phyloP scores from a whole-genome alignment of 139 green algal species.

The Volvox africanus region DNA sequence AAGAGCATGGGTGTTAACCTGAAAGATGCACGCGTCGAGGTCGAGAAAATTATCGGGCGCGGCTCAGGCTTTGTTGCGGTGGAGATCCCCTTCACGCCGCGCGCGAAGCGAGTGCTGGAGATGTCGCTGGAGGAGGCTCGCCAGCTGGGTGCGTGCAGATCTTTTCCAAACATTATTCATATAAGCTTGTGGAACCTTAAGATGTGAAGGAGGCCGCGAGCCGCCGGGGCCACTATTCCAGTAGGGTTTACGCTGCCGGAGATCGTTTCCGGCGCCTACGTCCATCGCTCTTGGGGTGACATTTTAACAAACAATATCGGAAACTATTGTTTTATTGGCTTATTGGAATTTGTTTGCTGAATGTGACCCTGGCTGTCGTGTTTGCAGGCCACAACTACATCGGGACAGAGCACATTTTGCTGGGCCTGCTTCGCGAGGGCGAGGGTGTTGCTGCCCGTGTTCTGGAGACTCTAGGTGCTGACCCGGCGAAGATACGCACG shows the following conservation, averaged over 20 bases:
- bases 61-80: slow-evolving; percentile 98
- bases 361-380: neutral
- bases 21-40: slow-evolving; percentile 95
- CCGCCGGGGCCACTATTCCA: neutral
- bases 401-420: slow-evolving; percentile 98
- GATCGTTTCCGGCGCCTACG: neutral
- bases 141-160: slow-evolving; percentile 85
- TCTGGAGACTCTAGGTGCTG: slow-evolving; percentile 96
- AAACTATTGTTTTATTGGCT: neutral
- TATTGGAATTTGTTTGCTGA: neutral
- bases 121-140: slow-evolving; percentile 98
- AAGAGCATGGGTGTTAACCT: slow-evolving; percentile 99
- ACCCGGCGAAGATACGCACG: slow-evolving; percentile 97
- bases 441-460: slow-evolving; percentile 98
- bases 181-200: neutral
- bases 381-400: slow-evolving; percentile 99
- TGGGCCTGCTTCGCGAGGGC: slow-evolving; percentile 97
- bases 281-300: neutral
- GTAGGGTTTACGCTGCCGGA: slow-evolving; percentile 23
- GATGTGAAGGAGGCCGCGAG: neutral
- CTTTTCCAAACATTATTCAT: neutral
- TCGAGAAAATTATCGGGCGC: slow-evolving; percentile 99
- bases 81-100: slow-evolving; percentile 99
- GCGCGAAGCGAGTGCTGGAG: slow-evolving; percentile 99
- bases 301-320: neutral